phyloP scores from a whole-genome alignment of 1,284 basidiomycete genomes.

The Cutaneotrichosporon daszewskae region DNA sequence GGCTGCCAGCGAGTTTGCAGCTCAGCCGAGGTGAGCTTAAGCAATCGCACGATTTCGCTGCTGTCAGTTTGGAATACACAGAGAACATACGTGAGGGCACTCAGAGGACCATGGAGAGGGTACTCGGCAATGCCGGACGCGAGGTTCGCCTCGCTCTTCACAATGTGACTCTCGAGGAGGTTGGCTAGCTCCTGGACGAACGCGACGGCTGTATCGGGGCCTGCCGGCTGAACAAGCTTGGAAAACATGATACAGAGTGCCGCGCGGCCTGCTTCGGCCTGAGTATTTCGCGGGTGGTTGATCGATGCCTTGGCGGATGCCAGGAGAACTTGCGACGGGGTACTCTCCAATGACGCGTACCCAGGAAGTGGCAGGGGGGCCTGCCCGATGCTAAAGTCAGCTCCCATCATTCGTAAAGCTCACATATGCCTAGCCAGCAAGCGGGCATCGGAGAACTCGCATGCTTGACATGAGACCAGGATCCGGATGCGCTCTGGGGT shows the following conservation, averaged over 20 bases:
- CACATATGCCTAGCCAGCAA: conserved; percentile 34
- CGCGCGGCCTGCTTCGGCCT: conserved; percentile 45
- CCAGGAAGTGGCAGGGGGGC: conserved; percentile 35
- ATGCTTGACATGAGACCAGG: conserved; percentile 40
- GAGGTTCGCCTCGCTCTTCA: conserved; percentile 28
- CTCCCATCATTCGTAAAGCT: conserved; percentile 7
- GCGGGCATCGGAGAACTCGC: conserved; percentile 43
- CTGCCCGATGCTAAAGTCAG: conserved; percentile 27
- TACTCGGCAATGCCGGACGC: conserved; percentile 29
- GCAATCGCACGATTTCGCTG: conserved; percentile 25
- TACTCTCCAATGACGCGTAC: conserved; percentile 23
- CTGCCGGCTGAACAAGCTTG: conserved; percentile 19
- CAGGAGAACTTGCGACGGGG: conserved; percentile 17
- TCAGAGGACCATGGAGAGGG: conserved; percentile 40
- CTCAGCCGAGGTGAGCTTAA: conserved; percentile 12
- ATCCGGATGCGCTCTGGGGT: conserved; percentile 29
- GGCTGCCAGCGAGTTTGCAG: conserved; percentile 21
- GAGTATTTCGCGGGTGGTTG: conserved; percentile 40
- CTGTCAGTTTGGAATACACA: not conserved
- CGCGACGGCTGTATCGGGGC: conserved; percentile 7
- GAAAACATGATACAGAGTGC: conserved; percentile 37
- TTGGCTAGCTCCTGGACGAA: conserved; percentile 27
- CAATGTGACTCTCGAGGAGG: conserved; percentile 28
- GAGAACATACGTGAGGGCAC: conserved; percentile 32
- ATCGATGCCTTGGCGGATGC: conserved; percentile 27